Percentiles rank a stretch among this genome's conserved stretches.
phyloP scores from a whole-genome alignment of 768 basidiomycete genomes.

The Xerocomellus amylosporus region DNA sequence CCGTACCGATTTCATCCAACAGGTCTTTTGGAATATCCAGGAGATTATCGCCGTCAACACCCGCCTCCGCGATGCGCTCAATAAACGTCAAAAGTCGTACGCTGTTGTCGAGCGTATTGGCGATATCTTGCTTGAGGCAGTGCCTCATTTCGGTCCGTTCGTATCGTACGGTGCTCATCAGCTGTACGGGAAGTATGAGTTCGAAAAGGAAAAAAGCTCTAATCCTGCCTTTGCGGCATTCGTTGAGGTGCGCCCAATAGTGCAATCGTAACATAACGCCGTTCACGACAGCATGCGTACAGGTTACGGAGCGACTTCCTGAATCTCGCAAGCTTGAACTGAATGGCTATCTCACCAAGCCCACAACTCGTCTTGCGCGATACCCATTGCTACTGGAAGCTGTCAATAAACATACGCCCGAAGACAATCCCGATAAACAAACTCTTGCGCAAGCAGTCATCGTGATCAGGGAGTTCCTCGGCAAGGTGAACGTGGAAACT shows the following conservation, averaged over 20 bases:
- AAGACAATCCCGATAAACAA: slow-evolving; percentile 84
- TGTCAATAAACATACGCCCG: slow-evolving; percentile 87
- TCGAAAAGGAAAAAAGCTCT: slow-evolving; percentile 95
- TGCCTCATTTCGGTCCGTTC: slow-evolving; percentile 88
- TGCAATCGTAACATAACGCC: not conserved
- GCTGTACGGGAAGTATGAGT: slow-evolving; percentile 97
- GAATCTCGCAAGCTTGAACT: slow-evolving; percentile 96
- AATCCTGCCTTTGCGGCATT: slow-evolving; percentile 93
- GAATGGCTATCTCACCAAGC: slow-evolving; percentile 97
- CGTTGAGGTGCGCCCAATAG: slow-evolving; percentile 67
- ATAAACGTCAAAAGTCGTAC: slow-evolving; percentile 91
- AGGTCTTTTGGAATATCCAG: slow-evolving; percentile 97
- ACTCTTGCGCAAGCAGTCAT: slow-evolving; percentile 72
- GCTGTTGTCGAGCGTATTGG: slow-evolving; percentile 91
- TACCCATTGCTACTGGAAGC: slow-evolving; percentile 93
- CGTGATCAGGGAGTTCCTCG: slow-evolving; percentile 78
- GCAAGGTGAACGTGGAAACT: slow-evolving; percentile 86
- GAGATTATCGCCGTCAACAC: slow-evolving; percentile 93
- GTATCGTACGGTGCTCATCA: slow-evolving; percentile 96
- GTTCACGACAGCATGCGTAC: slow-evolving; percentile 2
- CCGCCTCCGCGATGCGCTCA: slow-evolving; percentile 87
- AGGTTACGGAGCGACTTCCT: slow-evolving; percentile 89
- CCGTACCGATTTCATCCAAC: slow-evolving; percentile 81
- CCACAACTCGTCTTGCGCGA: slow-evolving; percentile 94
- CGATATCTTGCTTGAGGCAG: slow-evolving; percentile 83